These are phyloP conservation scores for Corylus heterophylla DNA, from an alignment of 306 rosid species.

Conservation along the genomic window DNA sequence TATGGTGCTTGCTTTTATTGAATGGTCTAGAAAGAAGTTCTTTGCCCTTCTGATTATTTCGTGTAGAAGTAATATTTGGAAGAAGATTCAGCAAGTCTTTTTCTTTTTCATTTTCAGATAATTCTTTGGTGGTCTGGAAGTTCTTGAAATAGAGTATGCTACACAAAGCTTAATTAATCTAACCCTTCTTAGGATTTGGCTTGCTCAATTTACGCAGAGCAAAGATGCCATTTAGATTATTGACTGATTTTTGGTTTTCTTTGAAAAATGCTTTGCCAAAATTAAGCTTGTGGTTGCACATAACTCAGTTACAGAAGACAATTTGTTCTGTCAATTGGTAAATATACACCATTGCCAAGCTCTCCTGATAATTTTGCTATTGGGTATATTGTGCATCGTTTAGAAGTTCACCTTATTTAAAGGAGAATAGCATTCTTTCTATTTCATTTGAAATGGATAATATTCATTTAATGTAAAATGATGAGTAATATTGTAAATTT, in stretches of 20 bases:
- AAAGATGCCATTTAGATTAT: not conserved
- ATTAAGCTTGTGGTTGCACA: not conserved
- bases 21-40: not conserved
- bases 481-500: too few species aligned
- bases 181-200: not conserved
- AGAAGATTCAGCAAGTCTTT: not conserved
- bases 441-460: too few species aligned
- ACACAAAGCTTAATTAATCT: slow-evolving; percentile 3
- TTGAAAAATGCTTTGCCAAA: not conserved
- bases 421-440: too few species aligned
- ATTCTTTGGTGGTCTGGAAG: not conserved
- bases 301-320: too few species aligned
- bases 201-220: not conserved
- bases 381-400: too few species aligned
- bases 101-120: not conserved
- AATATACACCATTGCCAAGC: too few species aligned
- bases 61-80: not conserved
- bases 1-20: not conserved
- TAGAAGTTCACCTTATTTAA: too few species aligned
- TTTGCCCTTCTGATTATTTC: not conserved
- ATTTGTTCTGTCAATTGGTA: too few species aligned
- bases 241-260: not conserved
- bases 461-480: too few species aligned
- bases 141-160: not conserved
- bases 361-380: too few species aligned